A percentile compares a stretch with the other conserved stretches of the same genome.
Conservation (phyloP, 2,329 filamentous ascomycete genomes). For the Phoma herbarum region DNA sequence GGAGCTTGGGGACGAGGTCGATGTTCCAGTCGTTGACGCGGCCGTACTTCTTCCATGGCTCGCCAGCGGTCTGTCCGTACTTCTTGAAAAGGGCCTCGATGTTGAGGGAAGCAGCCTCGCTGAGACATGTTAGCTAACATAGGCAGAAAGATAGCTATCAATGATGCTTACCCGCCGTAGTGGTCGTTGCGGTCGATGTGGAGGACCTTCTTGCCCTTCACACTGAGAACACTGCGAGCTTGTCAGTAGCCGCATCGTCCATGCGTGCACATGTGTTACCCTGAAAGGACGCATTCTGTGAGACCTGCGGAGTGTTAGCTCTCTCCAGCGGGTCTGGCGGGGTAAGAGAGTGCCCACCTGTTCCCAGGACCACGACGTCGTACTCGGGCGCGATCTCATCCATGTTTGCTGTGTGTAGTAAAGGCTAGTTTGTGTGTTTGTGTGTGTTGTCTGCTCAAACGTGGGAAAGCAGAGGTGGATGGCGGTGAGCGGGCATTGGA, state of each 20-base stretch:
- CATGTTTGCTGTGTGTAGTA: slow-evolving; percentile 66
- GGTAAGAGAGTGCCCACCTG: slow-evolving; percentile 70
- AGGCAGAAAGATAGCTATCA: slow-evolving; percentile 7
- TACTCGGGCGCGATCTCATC: slow-evolving; percentile 98
- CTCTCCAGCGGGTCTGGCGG: slow-evolving; percentile 45
- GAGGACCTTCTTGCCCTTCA: slow-evolving; percentile 98
- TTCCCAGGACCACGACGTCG: slow-evolving; percentile 98
- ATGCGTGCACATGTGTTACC: slow-evolving; percentile 64
- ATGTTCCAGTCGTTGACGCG: slow-evolving; percentile 99
- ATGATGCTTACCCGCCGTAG: slow-evolving; percentile 84
- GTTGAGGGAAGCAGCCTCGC: slow-evolving; percentile 95
- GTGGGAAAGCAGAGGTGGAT: slow-evolving; percentile 31
- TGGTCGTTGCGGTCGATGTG: slow-evolving; percentile 99
- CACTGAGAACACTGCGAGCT: slow-evolving; percentile 80
- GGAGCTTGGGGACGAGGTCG: slow-evolving; percentile 95
- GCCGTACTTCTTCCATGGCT: slow-evolving; percentile 98
- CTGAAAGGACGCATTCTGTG: slow-evolving; percentile 98
- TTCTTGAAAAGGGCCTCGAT: slow-evolving; percentile 95
- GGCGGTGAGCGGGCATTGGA: slow-evolving; percentile 38
- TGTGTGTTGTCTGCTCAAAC: slow-evolving; percentile 33
- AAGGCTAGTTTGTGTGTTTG: slow-evolving; percentile 30
- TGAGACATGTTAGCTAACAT: slow-evolving; percentile 52
- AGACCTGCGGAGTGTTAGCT: slow-evolving; percentile 69
- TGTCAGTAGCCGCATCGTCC: slow-evolving; percentile 25
- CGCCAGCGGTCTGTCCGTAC: slow-evolving; percentile 84